Evolutionary conservation across 768 basidiomycete species (phyloP).

Genomic region (Asterophora parasitica): DNA sequence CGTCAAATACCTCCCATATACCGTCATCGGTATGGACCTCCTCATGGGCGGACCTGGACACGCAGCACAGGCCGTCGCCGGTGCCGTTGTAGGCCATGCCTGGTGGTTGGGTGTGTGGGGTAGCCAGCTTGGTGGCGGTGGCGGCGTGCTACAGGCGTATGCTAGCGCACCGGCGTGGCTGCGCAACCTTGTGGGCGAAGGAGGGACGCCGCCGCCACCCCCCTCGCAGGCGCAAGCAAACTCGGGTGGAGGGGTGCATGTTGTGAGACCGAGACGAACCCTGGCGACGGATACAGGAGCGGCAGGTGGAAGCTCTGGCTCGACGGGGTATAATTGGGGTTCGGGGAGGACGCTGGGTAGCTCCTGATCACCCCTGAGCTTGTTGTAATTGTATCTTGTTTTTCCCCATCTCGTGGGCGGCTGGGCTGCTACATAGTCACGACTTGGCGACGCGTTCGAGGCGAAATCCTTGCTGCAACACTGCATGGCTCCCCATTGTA

Average conservation of each 20-base stretch:
- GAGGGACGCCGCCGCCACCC: slow-evolving; percentile 17
- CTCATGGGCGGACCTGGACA: slow-evolving; percentile 54
- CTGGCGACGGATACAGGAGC: slow-evolving; percentile 9
- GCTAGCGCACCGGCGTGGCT: slow-evolving; percentile 61
- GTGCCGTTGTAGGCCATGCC: slow-evolving; percentile 70
- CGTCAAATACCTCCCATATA: slow-evolving; percentile 67
- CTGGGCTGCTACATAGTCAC: no score
- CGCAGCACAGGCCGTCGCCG: slow-evolving; percentile 56
- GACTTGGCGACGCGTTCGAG: no score
- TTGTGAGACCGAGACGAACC: slow-evolving; percentile 46
- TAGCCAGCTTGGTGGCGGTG: slow-evolving; percentile 34
- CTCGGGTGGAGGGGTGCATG: slow-evolving; percentile 49
- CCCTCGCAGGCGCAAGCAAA: slow-evolving; percentile 29
- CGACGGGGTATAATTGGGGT: slow-evolving; percentile 16
- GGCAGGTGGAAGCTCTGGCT: slow-evolving; percentile 6
- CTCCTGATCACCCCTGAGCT: slow-evolving; percentile 2
- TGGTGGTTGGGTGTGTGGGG: slow-evolving; percentile 80
- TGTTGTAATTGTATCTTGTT: neutral
- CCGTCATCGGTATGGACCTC: slow-evolving; percentile 68
- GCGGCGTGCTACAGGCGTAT: slow-evolving; percentile 34
- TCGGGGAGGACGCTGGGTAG: slow-evolving; percentile 20
- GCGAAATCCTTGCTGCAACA: no score
- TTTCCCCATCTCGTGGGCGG: no score
- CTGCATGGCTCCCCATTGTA: no score
- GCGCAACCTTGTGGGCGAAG: slow-evolving; percentile 43